phyloP scores from a whole-genome alignment of 83 land plant species.

The Isoetes engelmannii region DNA sequence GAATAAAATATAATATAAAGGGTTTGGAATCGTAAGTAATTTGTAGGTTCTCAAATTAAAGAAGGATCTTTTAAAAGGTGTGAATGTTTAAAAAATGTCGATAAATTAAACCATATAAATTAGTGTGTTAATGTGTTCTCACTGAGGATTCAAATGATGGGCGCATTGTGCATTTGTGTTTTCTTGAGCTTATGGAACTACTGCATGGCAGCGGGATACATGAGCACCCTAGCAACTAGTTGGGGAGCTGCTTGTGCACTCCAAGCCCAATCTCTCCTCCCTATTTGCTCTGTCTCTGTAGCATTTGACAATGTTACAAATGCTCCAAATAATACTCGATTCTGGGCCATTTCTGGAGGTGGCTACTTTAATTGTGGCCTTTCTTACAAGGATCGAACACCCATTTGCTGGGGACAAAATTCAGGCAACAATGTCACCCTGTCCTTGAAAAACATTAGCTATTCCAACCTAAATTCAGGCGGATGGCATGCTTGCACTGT shows the following conservation, averaged over 20 bases:
- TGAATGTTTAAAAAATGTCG: too few species aligned
- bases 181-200: too few species aligned
- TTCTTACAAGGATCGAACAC: background rate
- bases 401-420: slow-evolving; percentile 16
- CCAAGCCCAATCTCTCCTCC: background rate
- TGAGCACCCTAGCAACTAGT: slow-evolving; percentile 14
- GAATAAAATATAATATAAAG: too few species aligned
- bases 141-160: too few species aligned
- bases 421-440: background rate
- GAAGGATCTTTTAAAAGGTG: too few species aligned
- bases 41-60: too few species aligned
- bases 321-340: background rate
- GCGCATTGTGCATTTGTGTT: too few species aligned
- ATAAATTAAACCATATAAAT: too few species aligned
- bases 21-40: too few species aligned
- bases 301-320: background rate
- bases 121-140: too few species aligned
- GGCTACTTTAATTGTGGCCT: slow-evolving; percentile 18
- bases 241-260: slow-evolving; percentile 19
- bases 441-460: background rate
- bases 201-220: slow-evolving; percentile 8
- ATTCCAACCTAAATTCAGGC: slow-evolving; percentile 20
- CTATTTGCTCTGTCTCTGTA: background rate
- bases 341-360: slow-evolving; percentile 18
- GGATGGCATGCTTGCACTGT: slow-evolving; percentile 16